phyloP scores from a whole-genome alignment of 306 rosid genomes.

The Lathyrus tuberosus region DNA sequence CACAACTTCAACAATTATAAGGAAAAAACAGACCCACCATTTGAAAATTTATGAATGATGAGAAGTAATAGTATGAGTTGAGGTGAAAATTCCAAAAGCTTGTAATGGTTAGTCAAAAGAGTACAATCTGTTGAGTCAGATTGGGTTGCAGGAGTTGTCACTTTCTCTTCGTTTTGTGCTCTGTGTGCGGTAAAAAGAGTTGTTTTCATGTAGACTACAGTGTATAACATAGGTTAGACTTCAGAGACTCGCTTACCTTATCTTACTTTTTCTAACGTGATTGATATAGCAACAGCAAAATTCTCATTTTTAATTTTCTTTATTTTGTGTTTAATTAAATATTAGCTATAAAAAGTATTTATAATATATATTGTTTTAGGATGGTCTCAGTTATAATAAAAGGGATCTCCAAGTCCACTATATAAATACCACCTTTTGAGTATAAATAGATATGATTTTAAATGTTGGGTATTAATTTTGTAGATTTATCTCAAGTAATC shows the following conservation, averaged over 20 bases:
- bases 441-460: too few species aligned
- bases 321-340: too few species aligned
- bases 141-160: constrained; percentile 39
- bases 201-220: neutral
- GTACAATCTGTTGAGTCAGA: constrained; percentile 42
- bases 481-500: too few species aligned
- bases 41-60: neutral
- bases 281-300: neutral
- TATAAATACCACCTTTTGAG: too few species aligned
- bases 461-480: too few species aligned
- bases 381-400: too few species aligned
- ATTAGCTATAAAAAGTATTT: too few species aligned
- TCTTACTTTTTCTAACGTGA: neutral
- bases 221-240: neutral
- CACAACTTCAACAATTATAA: constrained; percentile 31
- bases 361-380: too few species aligned
- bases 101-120: constrained; percentile 44
- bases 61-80: constrained; percentile 10
- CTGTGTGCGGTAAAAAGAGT: neutral
- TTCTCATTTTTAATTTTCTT: too few species aligned
- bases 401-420: too few species aligned
- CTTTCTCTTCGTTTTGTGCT: constrained; percentile 36
- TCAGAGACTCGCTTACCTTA: neutral
- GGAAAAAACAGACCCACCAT: constrained; percentile 35
- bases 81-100: constrained; percentile 50